These are phyloP conservation scores for Schizophyllum commune DNA, from an alignment of 1,284 basidiomycete genomes.

Conservation along the genomic window DNA sequence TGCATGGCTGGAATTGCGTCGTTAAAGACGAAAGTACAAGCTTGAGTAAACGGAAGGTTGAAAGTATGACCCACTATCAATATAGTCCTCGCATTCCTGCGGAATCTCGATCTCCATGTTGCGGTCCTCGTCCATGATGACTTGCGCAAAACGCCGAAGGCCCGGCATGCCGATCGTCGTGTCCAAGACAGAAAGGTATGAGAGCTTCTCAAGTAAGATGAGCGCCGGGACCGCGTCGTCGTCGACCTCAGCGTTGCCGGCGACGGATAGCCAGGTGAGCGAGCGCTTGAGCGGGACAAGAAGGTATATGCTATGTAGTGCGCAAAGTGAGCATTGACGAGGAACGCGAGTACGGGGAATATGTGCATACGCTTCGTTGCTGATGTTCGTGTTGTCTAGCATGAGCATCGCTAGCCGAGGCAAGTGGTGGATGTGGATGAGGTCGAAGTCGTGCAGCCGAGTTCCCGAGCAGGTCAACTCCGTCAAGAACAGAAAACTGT, in stretches of 20 bases:
- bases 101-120: conserved; percentile 45
- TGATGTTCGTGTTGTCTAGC: conserved; percentile 47
- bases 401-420: conserved; percentile 40
- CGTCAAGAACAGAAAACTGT: conserved; percentile 42
- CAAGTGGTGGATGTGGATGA: conserved; percentile 45
- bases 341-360: neutral
- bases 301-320: conserved; percentile 40
- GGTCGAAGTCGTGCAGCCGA: conserved; percentile 37
- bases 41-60: neutral
- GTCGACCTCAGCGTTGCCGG: conserved; percentile 41
- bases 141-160: conserved; percentile 39
- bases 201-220: conserved; percentile 36
- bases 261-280: conserved; percentile 41
- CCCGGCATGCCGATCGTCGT: conserved; percentile 51
- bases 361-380: conserved; percentile 48
- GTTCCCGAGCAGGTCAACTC: conserved; percentile 40
- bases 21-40: neutral
- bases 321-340: neutral
- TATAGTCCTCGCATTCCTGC: conserved; percentile 40
- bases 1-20: conserved; percentile 15
- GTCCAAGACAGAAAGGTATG: conserved; percentile 41
- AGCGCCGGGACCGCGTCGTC: conserved; percentile 51
- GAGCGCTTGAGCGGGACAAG: conserved; percentile 46
- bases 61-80: conserved; percentile 36
- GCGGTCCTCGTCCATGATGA: conserved; percentile 24